phyloP scores from a whole-genome alignment of 495 filamentous ascomycete species.

The Tuber melanosporum region DNA sequence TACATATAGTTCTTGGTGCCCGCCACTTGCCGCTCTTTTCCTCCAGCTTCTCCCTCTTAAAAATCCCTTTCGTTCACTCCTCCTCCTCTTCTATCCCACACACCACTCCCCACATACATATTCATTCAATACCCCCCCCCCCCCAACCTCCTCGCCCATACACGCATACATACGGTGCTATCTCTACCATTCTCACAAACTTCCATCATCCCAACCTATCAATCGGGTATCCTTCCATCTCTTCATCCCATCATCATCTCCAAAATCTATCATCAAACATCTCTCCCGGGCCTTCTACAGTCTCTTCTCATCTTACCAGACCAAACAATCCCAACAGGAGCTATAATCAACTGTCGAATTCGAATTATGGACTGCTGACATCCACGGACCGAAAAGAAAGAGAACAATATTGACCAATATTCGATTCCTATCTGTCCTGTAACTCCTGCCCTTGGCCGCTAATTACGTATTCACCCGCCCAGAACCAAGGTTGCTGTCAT shows the following conservation, averaged over 20 bases:
- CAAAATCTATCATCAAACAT: constrained; percentile 1
- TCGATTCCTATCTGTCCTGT: constrained; percentile 25
- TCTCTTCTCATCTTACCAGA: not conserved
- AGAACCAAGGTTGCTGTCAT: constrained; percentile 28
- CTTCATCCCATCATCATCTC: constrained; percentile 1
- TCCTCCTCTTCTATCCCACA: constrained; percentile 4
- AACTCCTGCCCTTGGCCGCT: constrained; percentile 13
- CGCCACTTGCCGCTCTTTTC: constrained; percentile 34
- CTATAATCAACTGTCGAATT: constrained; percentile 28
- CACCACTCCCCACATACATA: constrained; percentile 21
- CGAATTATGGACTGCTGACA: constrained; percentile 34
- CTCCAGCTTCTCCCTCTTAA: constrained; percentile 31
- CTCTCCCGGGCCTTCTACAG: not conserved
- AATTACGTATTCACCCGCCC: constrained; percentile 28
- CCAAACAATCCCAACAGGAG: constrained; percentile 5
- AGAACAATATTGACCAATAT: constrained; percentile 28
- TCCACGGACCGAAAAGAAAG: not conserved
- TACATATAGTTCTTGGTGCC: constrained; percentile 39
- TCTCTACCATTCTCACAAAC: constrained; percentile 2
- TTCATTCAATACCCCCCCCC: constrained; percentile 15
- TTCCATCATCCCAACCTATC: constrained; percentile 17
- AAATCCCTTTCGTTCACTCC: constrained; percentile 18
- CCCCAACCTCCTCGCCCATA: constrained; percentile 7
- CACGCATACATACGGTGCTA: not conserved
- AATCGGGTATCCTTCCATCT: constrained; percentile 4